Evolutionary conservation across 306 rosid genomes (phyloP), one percentile per base, ranked within the genome.

Genomic region (Phaseolus lunatus): DNA sequence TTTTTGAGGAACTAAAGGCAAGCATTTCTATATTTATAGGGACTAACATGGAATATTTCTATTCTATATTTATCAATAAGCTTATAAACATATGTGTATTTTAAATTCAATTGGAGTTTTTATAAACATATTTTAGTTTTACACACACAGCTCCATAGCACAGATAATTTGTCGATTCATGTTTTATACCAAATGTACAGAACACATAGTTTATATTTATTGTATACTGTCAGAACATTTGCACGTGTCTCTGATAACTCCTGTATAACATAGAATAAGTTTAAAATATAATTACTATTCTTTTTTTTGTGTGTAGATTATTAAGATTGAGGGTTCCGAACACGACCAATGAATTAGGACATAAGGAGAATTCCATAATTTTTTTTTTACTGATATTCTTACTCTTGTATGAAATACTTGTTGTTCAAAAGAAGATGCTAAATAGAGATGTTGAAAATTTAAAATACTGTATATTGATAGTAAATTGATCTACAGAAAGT

Each of bases 221-320:
- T 63, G 49, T 19, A 13, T 64, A 7, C 37, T 3, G 11, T 74
- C 65, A 22, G 39, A n/a, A 52, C 39, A 75, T 62, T 31, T 77
- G 29, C 62, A 76, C 41, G 27, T 43, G 71, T 45, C 70, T 52
- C 26, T 71, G 77, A 24, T 69, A 33, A 19, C 54, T 43, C 57
- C 23, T 59, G 9, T 22, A 61, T 35, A 50, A 35, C 54, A n/a
- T n/a, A 41, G 44, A 49, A 8, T 52, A 70, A 68, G 75, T 68
- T 59, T 6, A 13, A 24, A 57, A 22, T 52, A 31, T 77, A 45
- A 39, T 5, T 15, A 23, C 61, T 33, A 18, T 33, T 58, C n/a
- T 31, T 24, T 14, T 13, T 77, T 77, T 67, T 14, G 10, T 53
- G 22, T 54, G 11, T 23, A 13, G 66, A 72, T 18, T 5, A 11